These are phyloP conservation scores for Stipa capillata DNA, from an alignment of 176 grass and related monocot species.

Conservation along the genomic window DNA sequence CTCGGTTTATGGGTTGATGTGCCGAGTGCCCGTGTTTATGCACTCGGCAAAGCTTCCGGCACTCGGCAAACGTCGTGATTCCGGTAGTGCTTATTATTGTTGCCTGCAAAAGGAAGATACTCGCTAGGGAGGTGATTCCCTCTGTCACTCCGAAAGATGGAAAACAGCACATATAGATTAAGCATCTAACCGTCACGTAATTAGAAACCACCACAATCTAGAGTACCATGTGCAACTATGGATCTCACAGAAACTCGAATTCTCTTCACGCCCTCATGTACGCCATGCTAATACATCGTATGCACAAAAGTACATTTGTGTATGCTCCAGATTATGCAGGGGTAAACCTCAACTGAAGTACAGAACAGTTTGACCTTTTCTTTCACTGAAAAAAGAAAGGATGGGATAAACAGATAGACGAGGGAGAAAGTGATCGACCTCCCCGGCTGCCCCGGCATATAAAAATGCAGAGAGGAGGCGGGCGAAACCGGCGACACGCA, in stretches of 20 bases:
- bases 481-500: neutral
- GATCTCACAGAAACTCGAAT: neutral
- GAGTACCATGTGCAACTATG: neutral
- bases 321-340: neutral
- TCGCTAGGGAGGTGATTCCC: constrained; percentile 28
- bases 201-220: neutral
- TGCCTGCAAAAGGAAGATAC: constrained; percentile 18
- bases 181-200: neutral
- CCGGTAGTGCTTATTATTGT: too few species aligned
- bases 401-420: neutral
- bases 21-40: too few species aligned
- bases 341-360: neutral
- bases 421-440: neutral
- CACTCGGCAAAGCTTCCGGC: too few species aligned
- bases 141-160: constrained; percentile 11
- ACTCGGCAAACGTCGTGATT: too few species aligned
- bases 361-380: too few species aligned
- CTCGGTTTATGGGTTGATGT: too few species aligned
- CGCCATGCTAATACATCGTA: neutral
- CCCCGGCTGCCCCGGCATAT: neutral
- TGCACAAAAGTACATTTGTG: neutral
- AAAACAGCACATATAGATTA: neutral
- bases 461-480: neutral
- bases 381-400: neutral
- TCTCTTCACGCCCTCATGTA: neutral